Conservation (phyloP, 495 filamentous ascomycete species). For the Ramalina peruviana region DNA sequence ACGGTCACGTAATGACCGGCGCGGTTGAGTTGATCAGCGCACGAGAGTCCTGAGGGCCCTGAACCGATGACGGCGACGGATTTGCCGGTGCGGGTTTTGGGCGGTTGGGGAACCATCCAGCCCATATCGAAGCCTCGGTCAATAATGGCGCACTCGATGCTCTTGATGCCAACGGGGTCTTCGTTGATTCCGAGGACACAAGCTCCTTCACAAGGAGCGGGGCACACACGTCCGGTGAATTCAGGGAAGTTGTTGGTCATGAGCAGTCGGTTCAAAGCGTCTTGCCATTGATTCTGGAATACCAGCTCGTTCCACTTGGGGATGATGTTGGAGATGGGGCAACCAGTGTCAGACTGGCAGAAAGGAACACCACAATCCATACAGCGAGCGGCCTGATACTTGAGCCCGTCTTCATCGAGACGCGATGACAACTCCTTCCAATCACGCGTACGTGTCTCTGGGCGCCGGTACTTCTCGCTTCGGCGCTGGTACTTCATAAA, state of each 20-base stretch:
- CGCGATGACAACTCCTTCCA: slow-evolving; percentile 88
- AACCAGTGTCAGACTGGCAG: slow-evolving; percentile 95
- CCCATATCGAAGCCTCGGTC: slow-evolving; percentile 98
- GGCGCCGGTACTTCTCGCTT: slow-evolving; percentile 85
- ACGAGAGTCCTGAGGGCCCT: slow-evolving; percentile 81
- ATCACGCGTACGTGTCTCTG: slow-evolving; percentile 77
- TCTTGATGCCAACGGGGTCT: slow-evolving; percentile 97
- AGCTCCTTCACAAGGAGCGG: slow-evolving; percentile 92
- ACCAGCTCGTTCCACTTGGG: slow-evolving; percentile 98
- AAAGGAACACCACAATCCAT: slow-evolving; percentile 99
- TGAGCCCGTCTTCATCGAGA: slow-evolving; percentile 90
- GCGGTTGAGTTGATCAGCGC: slow-evolving; percentile 91
- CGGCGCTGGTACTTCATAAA: slow-evolving; percentile 99
- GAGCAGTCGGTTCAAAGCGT: slow-evolving; percentile 84
- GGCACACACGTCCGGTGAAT: slow-evolving; percentile 96
- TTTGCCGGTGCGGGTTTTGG: slow-evolving; percentile 74
- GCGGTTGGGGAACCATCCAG: slow-evolving; percentile 88
- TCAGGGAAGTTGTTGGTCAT: slow-evolving; percentile 99
- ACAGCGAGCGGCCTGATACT: slow-evolving; percentile 95
- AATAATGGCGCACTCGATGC: slow-evolving; percentile 98
- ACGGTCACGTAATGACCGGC: slow-evolving; percentile 85
- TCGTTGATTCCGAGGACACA: slow-evolving; percentile 98
- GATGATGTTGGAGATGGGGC: slow-evolving; percentile 98
- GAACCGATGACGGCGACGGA: slow-evolving; percentile 88
- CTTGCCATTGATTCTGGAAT: slow-evolving; percentile 87